Percentiles rank a stretch among this genome's conserved stretches.
Evolutionary conservation across 2,329 filamentous ascomycete species (phyloP).

Genomic region (Bipolaris zeicola): DNA sequence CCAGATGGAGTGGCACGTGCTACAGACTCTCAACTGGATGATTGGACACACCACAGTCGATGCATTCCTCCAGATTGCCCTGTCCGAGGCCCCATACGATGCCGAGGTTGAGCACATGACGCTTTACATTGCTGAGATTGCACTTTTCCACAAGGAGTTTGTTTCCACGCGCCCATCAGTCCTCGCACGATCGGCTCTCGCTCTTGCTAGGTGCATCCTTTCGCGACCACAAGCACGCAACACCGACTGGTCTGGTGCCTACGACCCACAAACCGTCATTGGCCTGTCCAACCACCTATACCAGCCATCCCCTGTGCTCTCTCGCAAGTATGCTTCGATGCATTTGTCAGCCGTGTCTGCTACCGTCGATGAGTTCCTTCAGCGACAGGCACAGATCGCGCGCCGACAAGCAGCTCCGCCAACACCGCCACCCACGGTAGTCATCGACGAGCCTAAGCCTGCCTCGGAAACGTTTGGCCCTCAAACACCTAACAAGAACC

Average conservation of each 20-base stretch:
- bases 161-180: constrained; percentile 90
- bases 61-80: constrained; percentile 86
- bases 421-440: constrained; percentile 65
- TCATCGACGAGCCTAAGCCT: constrained; percentile 56
- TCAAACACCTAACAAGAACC: constrained; percentile 79
- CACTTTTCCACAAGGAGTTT: constrained; percentile 95
- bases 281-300: constrained; percentile 69
- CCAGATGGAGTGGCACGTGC: constrained; percentile 99
- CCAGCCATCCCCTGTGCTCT: constrained; percentile 69
- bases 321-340: constrained; percentile 70
- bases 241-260: constrained; percentile 74
- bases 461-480: constrained; percentile 60
- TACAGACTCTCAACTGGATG: constrained; percentile 95
- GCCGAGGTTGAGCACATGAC: constrained; percentile 93
- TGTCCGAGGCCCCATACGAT: constrained; percentile 76
- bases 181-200: constrained; percentile 85
- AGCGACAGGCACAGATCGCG: constrained; percentile 60
- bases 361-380: constrained; percentile 69
- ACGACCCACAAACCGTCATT: constrained; percentile 70
- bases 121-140: constrained; percentile 91
- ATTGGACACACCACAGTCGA: constrained; percentile 96
- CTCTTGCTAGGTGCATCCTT: constrained; percentile 84
- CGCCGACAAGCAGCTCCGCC: constrained; percentile 53
- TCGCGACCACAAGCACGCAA: constrained; percentile 77
- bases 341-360: constrained; percentile 69